These are phyloP conservation scores for Nannochloropsis oceanica DNA, from an alignment of 108 stramenopile species.

Conservation along the genomic window DNA sequence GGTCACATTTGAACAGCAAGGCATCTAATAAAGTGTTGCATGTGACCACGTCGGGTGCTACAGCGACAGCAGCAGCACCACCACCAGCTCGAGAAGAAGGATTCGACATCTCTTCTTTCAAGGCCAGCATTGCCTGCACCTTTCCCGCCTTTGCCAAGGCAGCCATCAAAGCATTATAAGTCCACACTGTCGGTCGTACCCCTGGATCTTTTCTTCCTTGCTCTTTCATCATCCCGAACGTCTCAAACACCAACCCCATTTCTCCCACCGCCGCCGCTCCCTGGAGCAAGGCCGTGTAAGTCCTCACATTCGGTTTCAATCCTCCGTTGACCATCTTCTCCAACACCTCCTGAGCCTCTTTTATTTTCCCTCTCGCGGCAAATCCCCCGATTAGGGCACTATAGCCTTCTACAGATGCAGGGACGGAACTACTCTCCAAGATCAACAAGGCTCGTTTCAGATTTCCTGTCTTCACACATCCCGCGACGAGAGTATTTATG, in stretches of 20 bases:
- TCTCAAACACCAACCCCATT: not conserved
- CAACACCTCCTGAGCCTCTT: not conserved
- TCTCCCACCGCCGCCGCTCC: not conserved
- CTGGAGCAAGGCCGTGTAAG: not conserved
- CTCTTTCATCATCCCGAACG: not conserved
- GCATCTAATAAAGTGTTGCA: not conserved
- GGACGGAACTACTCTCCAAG: not conserved
- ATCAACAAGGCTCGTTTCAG: not conserved
- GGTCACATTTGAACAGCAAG: not conserved
- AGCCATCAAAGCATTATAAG: not conserved
- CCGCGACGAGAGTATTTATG: not conserved
- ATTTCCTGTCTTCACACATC: not conserved
- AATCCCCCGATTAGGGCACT: not conserved
- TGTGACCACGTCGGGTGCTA: not conserved
- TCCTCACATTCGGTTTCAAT: not conserved
- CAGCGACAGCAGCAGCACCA: not conserved
- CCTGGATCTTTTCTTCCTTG: not conserved
- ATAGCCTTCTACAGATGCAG: not conserved
- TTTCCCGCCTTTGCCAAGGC: not conserved
- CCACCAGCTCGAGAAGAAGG: too few species aligned
- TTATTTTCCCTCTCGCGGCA: not conserved
- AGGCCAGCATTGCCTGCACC: not conserved
- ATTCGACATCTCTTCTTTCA: not conserved
- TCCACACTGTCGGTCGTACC: not conserved
- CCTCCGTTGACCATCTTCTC: not conserved